Evolutionary conservation across 495 filamentous ascomycete species (phyloP), one percentile per base, ranked within the genome.

Genomic region (Talaromyces trachyspermus): DNA sequence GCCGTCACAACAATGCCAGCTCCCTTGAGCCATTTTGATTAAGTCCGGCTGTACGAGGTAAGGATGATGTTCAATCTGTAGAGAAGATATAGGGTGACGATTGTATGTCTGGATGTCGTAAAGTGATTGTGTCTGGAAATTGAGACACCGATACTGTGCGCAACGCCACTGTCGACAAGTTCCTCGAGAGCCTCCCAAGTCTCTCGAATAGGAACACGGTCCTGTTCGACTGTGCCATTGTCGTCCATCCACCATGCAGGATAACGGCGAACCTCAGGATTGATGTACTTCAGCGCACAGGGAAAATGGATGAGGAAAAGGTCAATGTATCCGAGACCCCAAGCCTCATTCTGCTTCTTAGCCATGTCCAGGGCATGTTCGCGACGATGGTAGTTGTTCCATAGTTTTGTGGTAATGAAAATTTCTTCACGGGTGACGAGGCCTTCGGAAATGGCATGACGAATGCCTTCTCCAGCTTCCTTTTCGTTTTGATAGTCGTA

Each of bases 231-330:
- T 57, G 15, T 39, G 5, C 36, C 36, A 5, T 39, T 39, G 5
- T 20, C 30, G 12, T 33, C 30, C 30, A 33, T 33, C 30, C 30
- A 33, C 30, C 30, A 33, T 5, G 30, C 30, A 33, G 30, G 30
- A 4, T 33, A 33, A 4, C 12, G 30, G 30, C 30, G 30, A 15
- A 39, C 36, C 5, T n/a, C 20, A 4, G 36, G 36, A 2, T 33
- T 9, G 5, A 19, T 39, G 8, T 55, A 60, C 39, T 64, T 58
- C 48, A 73, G 70, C 2, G 68, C 59, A 14, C 62, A 60, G 15
- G 70, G 74, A 65, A 68, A 81, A 60, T 83, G 80, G 52, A 84
- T 80, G 38, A 79, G 62, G 54, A 74, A 83, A 11, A 82, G 70
- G 55, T 83, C 80, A 46, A 84, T 59, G 54, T 81, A 82, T 37